Percentiles rank a stretch among this genome's conserved stretches.
Evolutionary conservation across 192 early-diverging fungal genomes (phyloP).

Genomic region (Jimgerdemannia flammicorona): DNA sequence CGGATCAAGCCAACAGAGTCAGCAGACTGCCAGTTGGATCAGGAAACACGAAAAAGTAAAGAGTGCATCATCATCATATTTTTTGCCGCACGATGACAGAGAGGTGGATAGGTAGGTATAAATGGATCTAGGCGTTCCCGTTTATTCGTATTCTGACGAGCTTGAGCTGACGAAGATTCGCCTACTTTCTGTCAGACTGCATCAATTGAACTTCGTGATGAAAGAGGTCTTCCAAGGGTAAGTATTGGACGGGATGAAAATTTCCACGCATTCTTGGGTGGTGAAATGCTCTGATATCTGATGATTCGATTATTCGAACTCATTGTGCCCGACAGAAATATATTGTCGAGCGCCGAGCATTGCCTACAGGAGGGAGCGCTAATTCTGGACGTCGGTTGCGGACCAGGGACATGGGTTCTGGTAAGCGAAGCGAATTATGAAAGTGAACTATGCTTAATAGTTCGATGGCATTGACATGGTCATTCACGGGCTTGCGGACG

Average conservation of each 20-base stretch:
- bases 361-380: background rate
- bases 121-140: no score
- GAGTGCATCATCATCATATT: no score
- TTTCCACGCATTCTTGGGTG: no score
- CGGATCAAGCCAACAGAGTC: no score
- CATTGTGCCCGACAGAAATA: background rate
- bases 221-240: background rate
- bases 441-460: background rate
- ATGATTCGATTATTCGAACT: background rate
- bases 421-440: constrained; percentile 2
- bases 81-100: no score
- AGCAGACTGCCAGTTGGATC: no score
- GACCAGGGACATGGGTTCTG: constrained; percentile 20
- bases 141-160: no score
- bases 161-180: no score
- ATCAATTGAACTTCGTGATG: background rate
- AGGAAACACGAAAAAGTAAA: no score
- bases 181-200: background rate
- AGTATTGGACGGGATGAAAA: background rate
- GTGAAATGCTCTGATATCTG: background rate
- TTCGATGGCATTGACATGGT: background rate
- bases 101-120: background rate
- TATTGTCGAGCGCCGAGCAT: background rate
- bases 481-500: background rate
- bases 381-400: constrained; percentile 28